Percentiles rank a stretch among this genome's conserved stretches.
These are phyloP conservation scores for Glutinoglossum americanum DNA, from an alignment of 495 filamentous ascomycete genomes.

Conservation along the genomic window DNA sequence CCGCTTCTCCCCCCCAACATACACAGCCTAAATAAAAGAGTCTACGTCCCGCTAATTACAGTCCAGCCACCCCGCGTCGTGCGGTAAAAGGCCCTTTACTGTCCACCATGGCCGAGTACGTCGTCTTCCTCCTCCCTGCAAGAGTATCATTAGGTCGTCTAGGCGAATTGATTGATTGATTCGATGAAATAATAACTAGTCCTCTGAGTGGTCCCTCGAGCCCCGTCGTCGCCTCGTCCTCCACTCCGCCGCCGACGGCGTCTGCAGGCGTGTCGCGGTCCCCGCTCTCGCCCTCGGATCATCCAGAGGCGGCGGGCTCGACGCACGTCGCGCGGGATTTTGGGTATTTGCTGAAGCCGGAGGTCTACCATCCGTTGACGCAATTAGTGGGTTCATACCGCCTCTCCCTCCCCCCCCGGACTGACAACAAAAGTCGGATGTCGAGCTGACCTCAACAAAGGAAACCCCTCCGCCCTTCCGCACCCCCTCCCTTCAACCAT, in stretches of 20 bases:
- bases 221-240: no score
- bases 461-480: conserved; percentile 44
- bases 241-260: neutral
- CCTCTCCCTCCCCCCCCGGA: neutral
- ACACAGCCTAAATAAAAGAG: neutral
- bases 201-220: neutral
- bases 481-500: conserved; percentile 21
- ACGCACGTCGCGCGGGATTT: conserved; percentile 35
- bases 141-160: no score
- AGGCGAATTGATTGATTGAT: no score
- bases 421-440: neutral
- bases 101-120: conserved; percentile 14
- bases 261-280: neutral
- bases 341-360: conserved; percentile 52
- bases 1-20: no score
- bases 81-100: conserved; percentile 30
- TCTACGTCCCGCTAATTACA: neutral
- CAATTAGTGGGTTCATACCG: conserved; percentile 20
- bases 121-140: neutral
- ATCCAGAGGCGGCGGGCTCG: conserved; percentile 11
- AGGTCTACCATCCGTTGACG: conserved; percentile 61
- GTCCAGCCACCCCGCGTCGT: conserved; percentile 4
- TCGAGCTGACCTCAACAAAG: neutral
- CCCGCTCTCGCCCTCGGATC: conserved; percentile 1
- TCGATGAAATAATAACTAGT: no score